Evolutionary conservation across 805 yeast species (phyloP), one percentile per base, ranked within the genome.

Genomic region (Barnettozyma californica): DNA sequence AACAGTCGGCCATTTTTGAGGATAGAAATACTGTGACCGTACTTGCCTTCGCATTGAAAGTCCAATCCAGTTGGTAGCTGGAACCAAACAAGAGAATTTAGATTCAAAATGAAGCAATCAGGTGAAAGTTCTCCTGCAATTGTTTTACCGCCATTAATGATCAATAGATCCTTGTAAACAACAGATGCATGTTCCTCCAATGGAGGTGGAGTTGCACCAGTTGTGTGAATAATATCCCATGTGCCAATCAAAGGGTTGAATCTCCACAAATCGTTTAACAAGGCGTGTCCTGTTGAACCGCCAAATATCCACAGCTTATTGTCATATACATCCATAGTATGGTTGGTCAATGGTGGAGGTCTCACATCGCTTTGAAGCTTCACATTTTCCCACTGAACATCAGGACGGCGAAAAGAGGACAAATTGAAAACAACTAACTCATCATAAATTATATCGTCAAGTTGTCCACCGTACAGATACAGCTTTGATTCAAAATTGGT

Each of bases 401-500:
- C 80, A 16, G 95, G 86, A 54, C 85, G 80, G 59, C 95, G 80
- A 69, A 92, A 87, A 16, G 89, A 80, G 31, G 94, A 85, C 54
- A 92, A 74, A 65, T 94, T 97, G 67, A 89, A 94, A 51, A 80
- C 81, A 71, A 85, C 84, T 60, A 92, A 68, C 65, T 94, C 98
- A 64, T 84, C 83, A 67, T 87, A 91, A 57, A 77, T 78, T 16
- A 81, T 81, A 56, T 84, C 87, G 64, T 90, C 94, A 54, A 91
- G 77, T 66, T 92, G 97, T 49, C 99, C 99, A 49, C 99, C 99
- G 69, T 89, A 94, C 5, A 94, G 74, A 65, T 83, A 94, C 43
- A 94, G 72, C 46, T 73, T 74, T 0, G 80, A 72, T 56, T 78
- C 80, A 57, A 73, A 73, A 54, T 82, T 81, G 16, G 78, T 73